These are phyloP conservation scores for Dictyostelium firmibasis DNA, from an alignment of 78 protist genomes.

Conservation along the genomic window DNA sequence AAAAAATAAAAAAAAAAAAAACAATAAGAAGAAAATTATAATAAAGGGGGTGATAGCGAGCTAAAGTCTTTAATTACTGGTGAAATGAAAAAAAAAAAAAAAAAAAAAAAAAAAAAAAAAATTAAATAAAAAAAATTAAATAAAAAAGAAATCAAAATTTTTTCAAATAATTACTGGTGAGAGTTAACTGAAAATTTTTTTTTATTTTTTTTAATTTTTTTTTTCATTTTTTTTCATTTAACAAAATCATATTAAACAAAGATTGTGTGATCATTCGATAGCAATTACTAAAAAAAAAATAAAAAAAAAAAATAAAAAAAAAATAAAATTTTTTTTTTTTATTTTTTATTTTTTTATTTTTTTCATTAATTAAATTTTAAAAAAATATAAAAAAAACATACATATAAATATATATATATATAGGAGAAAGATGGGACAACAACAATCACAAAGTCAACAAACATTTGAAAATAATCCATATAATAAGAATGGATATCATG, in stretches of 20 bases:
- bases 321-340: background rate
- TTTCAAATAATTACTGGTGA: background rate
- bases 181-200: background rate
- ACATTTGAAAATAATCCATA: slow-evolving; percentile 17
- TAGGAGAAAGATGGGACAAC: background rate
- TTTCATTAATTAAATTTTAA: background rate
- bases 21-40: no score
- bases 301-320: background rate
- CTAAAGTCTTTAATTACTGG: background rate
- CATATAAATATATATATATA: background rate
- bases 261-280: background rate
- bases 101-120: background rate
- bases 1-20: no score
- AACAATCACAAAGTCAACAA: background rate
- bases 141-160: background rate
- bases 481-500: slow-evolving; percentile 70
- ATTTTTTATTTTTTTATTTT: background rate
- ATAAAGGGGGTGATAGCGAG: background rate
- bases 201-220: no score
- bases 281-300: background rate
- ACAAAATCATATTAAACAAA: background rate
- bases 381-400: no score
- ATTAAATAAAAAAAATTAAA: no score
- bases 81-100: background rate
- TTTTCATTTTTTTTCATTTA: no score